phyloP scores from a whole-genome alignment of 108 stramenopile species.

The Aurantiochytrium sp. region DNA sequence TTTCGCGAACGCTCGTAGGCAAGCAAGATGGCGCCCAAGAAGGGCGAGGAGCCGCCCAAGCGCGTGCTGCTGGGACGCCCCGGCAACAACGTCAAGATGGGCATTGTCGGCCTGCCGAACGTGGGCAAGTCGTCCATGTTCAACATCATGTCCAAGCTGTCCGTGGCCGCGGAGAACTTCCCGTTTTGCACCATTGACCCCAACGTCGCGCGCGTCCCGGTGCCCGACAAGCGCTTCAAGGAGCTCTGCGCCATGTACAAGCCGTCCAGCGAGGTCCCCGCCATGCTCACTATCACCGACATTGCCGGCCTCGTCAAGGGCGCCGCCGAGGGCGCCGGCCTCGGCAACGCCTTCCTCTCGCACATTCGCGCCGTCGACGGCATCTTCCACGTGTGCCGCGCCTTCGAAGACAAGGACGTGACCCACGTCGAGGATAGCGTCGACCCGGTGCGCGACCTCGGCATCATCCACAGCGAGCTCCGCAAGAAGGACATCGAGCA shows the following conservation, averaged over 20 bases:
- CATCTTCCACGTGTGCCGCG: constrained; percentile 81
- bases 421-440: constrained; percentile 98
- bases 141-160: constrained; percentile 53
- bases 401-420: constrained; percentile 93
- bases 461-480: constrained; percentile 93
- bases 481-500: constrained; percentile 81
- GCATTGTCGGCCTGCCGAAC: constrained; percentile 81
- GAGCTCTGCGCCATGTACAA: constrained; percentile 82
- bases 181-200: constrained; percentile 99
- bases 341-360: constrained; percentile 96
- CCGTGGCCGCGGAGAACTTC: constrained; percentile 65
- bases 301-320: constrained; percentile 98
- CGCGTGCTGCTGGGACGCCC: constrained; percentile 50
- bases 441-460: constrained; percentile 97
- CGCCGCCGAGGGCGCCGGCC: constrained; percentile 94
- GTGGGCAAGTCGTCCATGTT: constrained; percentile 85
- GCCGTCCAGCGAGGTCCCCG: constrained; percentile 70
- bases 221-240: constrained; percentile 96
- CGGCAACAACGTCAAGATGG: constrained; percentile 59
- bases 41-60: constrained; percentile 38
- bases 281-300: constrained; percentile 89
- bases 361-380: constrained; percentile 97
- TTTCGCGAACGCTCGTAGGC: no score
- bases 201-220: constrained; percentile 85
- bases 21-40: constrained; percentile 34